Conservation (phyloP, 768 basidiomycete genomes). For the Kwoniella mangroviensis region DNA sequence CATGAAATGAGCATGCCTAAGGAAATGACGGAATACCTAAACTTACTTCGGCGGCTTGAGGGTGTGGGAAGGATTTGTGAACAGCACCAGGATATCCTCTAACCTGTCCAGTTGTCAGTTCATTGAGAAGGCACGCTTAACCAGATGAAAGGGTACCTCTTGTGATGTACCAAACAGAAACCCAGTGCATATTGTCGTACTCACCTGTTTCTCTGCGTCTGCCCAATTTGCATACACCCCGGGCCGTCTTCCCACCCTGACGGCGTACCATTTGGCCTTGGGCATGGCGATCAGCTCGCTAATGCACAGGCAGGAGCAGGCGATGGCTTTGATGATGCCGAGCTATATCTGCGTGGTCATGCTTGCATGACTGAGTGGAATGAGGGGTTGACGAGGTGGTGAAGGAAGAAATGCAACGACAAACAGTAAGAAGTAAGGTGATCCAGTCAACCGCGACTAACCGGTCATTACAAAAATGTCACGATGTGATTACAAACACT, state of each 20-base stretch:
- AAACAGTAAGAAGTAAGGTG: too few relatives aligned
- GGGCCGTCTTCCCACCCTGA: slow-evolving; percentile 37
- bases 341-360: background rate
- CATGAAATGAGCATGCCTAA: background rate
- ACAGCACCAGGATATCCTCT: slow-evolving; percentile 37
- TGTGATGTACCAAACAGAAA: too few relatives aligned
- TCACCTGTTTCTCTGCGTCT: slow-evolving; percentile 43
- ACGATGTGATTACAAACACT: background rate
- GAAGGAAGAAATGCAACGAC: too few relatives aligned
- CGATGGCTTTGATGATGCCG: too few relatives aligned
- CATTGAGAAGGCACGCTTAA: too few relatives aligned
- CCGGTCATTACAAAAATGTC: background rate
- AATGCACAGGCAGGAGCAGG: too few relatives aligned
- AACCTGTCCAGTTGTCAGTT: slow-evolving; percentile 12
- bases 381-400: too few relatives aligned
- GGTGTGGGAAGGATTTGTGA: slow-evolving; percentile 32
- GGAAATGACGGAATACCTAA: background rate
- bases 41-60: slow-evolving; percentile 40
- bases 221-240: slow-evolving; percentile 46
- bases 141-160: too few relatives aligned
- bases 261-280: slow-evolving; percentile 40
- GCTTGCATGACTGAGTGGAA: background rate
- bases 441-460: background rate
- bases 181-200: background rate
- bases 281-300: slow-evolving; percentile 13